These are phyloP conservation scores for Tilletiopsis washingtonensis DNA, from an alignment of 1,284 basidiomycete species.

Conservation along the genomic window DNA sequence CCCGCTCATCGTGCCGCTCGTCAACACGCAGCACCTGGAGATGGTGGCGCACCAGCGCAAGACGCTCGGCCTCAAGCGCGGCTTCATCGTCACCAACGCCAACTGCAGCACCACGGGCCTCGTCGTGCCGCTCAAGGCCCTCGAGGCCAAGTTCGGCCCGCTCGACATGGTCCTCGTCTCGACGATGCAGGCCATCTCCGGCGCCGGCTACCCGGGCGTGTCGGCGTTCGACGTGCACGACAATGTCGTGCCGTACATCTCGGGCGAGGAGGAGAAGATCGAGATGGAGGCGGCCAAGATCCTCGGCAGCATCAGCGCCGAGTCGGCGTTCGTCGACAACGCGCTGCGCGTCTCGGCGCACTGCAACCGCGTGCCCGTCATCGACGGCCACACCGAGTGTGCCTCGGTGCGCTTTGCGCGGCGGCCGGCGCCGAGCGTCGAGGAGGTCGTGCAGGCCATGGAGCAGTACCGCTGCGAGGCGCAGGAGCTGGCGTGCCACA, in stretches of 20 bases:
- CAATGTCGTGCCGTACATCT: slow-evolving; percentile 91
- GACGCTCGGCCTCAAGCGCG: slow-evolving; percentile 60
- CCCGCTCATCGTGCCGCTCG: slow-evolving; percentile 94
- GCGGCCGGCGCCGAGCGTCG: slow-evolving; percentile 73
- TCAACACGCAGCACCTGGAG: slow-evolving; percentile 78
- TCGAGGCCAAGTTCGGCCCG: slow-evolving; percentile 87
- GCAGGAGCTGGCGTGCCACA: slow-evolving; percentile 71
- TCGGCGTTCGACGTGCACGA: slow-evolving; percentile 85
- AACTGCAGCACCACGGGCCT: slow-evolving; percentile 96
- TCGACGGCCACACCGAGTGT: slow-evolving; percentile 83
- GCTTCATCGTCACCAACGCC: slow-evolving; percentile 96
- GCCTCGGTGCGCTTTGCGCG: slow-evolving; percentile 77
- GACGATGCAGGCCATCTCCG: slow-evolving; percentile 96
- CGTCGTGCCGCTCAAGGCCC: slow-evolving; percentile 82
- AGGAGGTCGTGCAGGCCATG: slow-evolving; percentile 79
- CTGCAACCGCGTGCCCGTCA: slow-evolving; percentile 85
- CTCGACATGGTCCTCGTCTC: slow-evolving; percentile 82
- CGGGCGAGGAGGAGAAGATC: slow-evolving; percentile 82
- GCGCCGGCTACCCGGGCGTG: slow-evolving; percentile 92
- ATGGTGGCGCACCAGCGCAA: slow-evolving; percentile 74
- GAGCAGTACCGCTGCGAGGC: slow-evolving; percentile 68
- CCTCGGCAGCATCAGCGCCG: slow-evolving; percentile 56
- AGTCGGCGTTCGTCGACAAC: slow-evolving; percentile 61
- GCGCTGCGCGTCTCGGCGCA: slow-evolving; percentile 81
- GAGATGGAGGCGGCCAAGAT: slow-evolving; percentile 99